A percentile compares a stretch with the other conserved stretches of the same genome.
phyloP scores from a whole-genome alignment of 176 grass and related monocot genomes.

The Oryza glumipatula region DNA sequence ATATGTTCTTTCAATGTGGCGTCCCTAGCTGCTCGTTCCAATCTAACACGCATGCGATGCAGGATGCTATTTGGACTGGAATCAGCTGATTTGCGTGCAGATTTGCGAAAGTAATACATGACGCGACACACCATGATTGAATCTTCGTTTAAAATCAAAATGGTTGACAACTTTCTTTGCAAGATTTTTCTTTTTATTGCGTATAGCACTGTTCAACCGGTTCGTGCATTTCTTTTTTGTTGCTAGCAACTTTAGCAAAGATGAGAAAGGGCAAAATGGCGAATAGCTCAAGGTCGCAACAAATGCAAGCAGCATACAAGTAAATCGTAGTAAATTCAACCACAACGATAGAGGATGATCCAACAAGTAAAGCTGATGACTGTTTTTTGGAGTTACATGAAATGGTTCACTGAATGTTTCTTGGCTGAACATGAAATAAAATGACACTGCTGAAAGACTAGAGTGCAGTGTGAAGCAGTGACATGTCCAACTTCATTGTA shows the following conservation, averaged over 20 bases:
- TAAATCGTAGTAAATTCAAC: conserved; percentile 42
- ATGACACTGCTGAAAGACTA: conserved; percentile 36
- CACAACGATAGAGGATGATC: conserved; percentile 30
- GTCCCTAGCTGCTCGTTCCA: background rate
- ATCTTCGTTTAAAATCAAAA: too few relatives aligned
- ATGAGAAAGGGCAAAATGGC: background rate
- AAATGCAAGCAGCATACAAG: background rate
- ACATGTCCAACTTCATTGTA: background rate
- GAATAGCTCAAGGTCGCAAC: background rate
- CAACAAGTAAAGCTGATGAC: background rate
- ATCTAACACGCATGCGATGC: background rate
- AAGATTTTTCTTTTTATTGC: background rate
- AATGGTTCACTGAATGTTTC: conserved; percentile 28
- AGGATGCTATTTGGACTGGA: background rate
- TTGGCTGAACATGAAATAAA: conserved; percentile 45
- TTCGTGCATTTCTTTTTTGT: background rate
- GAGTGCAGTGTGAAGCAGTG: background rate
- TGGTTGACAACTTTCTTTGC: background rate
- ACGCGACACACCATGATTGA: too few relatives aligned
- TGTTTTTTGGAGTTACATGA: conserved; percentile 42
- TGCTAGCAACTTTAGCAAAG: background rate
- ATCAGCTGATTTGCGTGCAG: too few relatives aligned
- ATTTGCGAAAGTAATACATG: too few relatives aligned
- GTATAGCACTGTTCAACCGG: background rate
- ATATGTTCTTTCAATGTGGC: conserved; percentile 50